phyloP scores from a whole-genome alignment of 805 yeast genomes.

The Pichia occidentalis region DNA sequence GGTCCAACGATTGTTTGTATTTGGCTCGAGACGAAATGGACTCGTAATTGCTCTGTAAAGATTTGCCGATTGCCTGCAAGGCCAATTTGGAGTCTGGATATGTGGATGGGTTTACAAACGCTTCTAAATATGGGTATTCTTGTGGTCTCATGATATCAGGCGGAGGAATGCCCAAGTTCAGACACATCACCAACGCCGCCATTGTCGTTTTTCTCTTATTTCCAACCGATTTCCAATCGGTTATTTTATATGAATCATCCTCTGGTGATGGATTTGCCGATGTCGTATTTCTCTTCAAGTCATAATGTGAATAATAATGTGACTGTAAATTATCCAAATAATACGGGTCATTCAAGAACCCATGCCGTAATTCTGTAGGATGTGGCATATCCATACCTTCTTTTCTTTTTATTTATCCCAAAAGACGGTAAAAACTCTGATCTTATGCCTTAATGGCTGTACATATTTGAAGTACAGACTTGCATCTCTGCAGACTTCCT shows the following conservation, averaged over 20 bases:
- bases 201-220: constrained; percentile 89
- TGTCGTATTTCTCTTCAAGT: constrained; percentile 86
- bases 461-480: too few relatives aligned
- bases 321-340: constrained; percentile 25
- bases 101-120: constrained; percentile 86
- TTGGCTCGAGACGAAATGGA: constrained; percentile 79
- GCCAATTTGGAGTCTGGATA: constrained; percentile 86
- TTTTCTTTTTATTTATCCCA: too few relatives aligned
- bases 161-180: constrained; percentile 93
- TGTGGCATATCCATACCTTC: too few relatives aligned
- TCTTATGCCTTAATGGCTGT: too few relatives aligned
- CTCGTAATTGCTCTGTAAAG: constrained; percentile 82
- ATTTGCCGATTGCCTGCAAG: constrained; percentile 83
- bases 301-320: constrained; percentile 52
- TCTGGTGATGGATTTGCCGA: constrained; percentile 70
- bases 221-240: constrained; percentile 87
- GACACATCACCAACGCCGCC: constrained; percentile 86
- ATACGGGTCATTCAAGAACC: constrained; percentile 28
- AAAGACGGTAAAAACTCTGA: too few relatives aligned
- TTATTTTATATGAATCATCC: constrained; percentile 59
- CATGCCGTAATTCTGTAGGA: constrained; percentile 29
- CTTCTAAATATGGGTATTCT: constrained; percentile 86
- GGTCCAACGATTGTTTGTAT: constrained; percentile 87
- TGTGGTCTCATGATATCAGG: constrained; percentile 92
- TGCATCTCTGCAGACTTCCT: too few relatives aligned